Base-by-base conservation (phyloP, 2,329 filamentous ascomycete genomes). In the Epichloe baconii region DNA sequence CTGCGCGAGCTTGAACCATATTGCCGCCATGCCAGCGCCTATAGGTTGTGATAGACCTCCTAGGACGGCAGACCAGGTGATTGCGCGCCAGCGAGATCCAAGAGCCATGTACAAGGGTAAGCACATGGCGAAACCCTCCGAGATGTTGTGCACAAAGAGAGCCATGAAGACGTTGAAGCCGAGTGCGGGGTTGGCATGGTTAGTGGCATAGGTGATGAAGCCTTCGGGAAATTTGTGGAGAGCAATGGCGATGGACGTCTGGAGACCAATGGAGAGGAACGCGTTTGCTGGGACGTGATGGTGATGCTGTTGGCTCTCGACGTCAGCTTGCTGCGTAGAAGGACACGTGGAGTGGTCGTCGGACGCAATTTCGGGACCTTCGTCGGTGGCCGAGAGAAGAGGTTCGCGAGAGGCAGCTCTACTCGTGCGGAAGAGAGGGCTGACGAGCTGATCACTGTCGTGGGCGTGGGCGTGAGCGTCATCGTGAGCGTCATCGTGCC, bases 61-160 rank as follows among this genome's bases (percentile, higher is more conserved):
- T 0, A 98, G 74, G 0, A 95, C 65, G 10, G 86, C 83, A 4
- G 86, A 84, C 82, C 88, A 94, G 53, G 86, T 68, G 71, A 97
- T 93, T 17, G 93, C 91, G 59, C 83, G 85, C 63, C 80, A 71
- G 44, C 89, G 84, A 53, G 83, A 91, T 55, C 84, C 79, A 35
- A 96, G 79, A 1, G 93, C 93, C 61, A 98, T 86, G 67, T 95
- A 98, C 0, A 98, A 75, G 0, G 93, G 93, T 0, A 98, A 71
- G 0, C 89, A 88, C 77, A 98, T 85, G 55, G 90, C 88, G 64
- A 97, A 97, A 2, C 93, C 93, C 70, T 98, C 93, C 31, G 88
- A 90, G 61, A 98, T 95, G 70, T 97, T 98, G 75, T 98, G 93
- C 53, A 98, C 91, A 64, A 95, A 95, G 7, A 98, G 78, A 0